A percentile compares a stretch with the other conserved stretches of the same genome.
These are phyloP conservation scores for Medicago lupulina DNA, from an alignment of 306 rosid genomes.

Conservation along the genomic window DNA sequence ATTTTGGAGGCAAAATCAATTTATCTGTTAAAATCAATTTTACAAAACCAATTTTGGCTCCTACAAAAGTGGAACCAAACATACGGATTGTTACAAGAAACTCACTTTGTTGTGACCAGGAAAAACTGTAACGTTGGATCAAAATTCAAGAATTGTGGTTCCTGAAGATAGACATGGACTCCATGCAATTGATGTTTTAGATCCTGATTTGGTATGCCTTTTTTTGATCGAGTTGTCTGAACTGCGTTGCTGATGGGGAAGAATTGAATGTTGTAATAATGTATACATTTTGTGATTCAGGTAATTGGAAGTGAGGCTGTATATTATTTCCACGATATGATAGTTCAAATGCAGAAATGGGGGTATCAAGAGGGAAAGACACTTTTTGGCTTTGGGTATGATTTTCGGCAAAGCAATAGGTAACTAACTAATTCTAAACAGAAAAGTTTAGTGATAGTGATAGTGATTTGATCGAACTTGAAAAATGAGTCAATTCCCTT, in stretches of 20 bases:
- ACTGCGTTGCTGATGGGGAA: neutral
- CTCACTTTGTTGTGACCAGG: slow-evolving; percentile 54
- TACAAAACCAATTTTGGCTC: too few relatives aligned
- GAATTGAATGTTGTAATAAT: slow-evolving; percentile 33
- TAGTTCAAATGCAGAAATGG: slow-evolving; percentile 84
- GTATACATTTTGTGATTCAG: slow-evolving; percentile 54
- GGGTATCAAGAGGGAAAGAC: slow-evolving; percentile 92
- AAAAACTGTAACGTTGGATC: slow-evolving; percentile 69
- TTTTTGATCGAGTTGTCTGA: slow-evolving; percentile 11
- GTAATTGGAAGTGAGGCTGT: slow-evolving; percentile 80
- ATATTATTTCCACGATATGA: slow-evolving; percentile 92
- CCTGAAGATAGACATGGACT: slow-evolving; percentile 95
- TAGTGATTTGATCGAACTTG: slow-evolving; percentile 6
- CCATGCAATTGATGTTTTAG: slow-evolving; percentile 80
- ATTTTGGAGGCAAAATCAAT: too few relatives aligned
- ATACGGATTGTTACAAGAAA: too few relatives aligned
- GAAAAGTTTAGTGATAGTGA: neutral
- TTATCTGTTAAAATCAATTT: too few relatives aligned
- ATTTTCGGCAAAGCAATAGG: slow-evolving; percentile 99
- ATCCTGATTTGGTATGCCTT: slow-evolving; percentile 86
- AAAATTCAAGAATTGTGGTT: slow-evolving; percentile 63
- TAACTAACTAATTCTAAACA: slow-evolving; percentile 40
- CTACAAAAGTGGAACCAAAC: too few relatives aligned
- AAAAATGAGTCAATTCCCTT: slow-evolving; percentile 8
- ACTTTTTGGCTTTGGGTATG: slow-evolving; percentile 98